Percentiles rank a stretch among this genome's conserved stretches.
phyloP scores from a whole-genome alignment of 306 rosid species.

The Corylus avellana region DNA sequence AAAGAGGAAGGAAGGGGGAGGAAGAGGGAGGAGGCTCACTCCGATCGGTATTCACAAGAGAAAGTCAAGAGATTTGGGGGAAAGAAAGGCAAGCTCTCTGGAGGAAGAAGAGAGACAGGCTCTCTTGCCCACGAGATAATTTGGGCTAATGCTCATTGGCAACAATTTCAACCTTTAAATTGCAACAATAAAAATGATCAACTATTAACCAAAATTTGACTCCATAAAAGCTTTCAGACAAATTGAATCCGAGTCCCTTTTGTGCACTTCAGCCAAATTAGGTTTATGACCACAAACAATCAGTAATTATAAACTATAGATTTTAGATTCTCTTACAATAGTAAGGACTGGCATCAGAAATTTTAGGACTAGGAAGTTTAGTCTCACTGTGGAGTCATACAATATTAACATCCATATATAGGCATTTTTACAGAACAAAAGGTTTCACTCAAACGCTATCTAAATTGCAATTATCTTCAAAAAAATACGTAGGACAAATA shows the following conservation, averaged over 20 bases:
- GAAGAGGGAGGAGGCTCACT: too few species aligned
- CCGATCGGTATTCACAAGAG: too few species aligned
- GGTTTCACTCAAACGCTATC: not conserved
- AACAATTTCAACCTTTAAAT: not conserved
- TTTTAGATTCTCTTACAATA: not conserved
- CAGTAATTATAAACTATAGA: not conserved
- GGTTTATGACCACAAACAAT: not conserved
- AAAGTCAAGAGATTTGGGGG: too few species aligned
- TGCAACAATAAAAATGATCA: not conserved
- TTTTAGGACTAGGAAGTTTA: not conserved
- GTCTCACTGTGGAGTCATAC: not conserved
- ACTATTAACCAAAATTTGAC: not conserved
- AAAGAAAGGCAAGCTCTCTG: too few species aligned
- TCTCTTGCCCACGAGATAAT: too few species aligned
- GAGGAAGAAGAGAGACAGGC: too few species aligned
- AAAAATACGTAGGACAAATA: too few species aligned
- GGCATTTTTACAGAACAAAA: not conserved
- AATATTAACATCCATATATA: not conserved
- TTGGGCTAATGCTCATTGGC: too few species aligned
- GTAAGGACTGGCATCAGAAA: not conserved
- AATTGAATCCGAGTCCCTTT: not conserved
- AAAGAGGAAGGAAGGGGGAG: too few species aligned
- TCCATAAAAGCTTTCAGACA: not conserved
- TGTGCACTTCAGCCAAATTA: not conserved
- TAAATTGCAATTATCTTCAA: too few species aligned